Evolutionary conservation across 2,329 filamentous ascomycete genomes (phyloP).

Genomic region (Coniella vitis): DNA sequence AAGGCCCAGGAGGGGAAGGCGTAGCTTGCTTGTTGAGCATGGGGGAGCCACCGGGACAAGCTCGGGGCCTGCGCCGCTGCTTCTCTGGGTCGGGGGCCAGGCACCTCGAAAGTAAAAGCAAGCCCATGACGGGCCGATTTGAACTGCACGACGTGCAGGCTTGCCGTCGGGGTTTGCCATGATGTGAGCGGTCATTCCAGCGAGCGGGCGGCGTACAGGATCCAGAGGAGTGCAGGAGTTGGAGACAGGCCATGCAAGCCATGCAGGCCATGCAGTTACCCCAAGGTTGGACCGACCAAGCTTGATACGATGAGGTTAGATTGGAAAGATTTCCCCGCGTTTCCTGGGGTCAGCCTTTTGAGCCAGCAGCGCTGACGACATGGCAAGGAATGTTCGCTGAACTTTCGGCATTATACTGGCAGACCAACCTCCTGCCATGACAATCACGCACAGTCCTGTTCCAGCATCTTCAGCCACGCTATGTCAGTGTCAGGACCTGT

Average conservation of each 20-base stretch:
- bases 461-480: too few species aligned
- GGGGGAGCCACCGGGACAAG: background rate
- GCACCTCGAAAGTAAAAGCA: too few species aligned
- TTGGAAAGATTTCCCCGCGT: background rate
- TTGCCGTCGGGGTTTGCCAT: background rate
- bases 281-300: too few species aligned
- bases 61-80: too few species aligned
- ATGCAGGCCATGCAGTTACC: background rate
- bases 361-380: background rate
- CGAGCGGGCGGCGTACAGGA: too few species aligned
- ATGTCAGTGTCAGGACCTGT: background rate
- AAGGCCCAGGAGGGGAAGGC: background rate
- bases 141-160: background rate
- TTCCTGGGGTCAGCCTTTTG: background rate
- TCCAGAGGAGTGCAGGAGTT: too few species aligned
- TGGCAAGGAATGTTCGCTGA: background rate
- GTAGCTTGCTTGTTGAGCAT: background rate
- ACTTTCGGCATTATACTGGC: background rate
- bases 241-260: background rate
- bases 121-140: background rate
- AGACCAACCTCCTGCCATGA: background rate
- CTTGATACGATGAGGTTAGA: background rate
- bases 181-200: too few species aligned
- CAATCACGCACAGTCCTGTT: too few species aligned
- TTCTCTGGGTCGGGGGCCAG: too few species aligned